Evolutionary conservation across 176 grass and related monocot species (phyloP).

Genomic region (Avena sativa): DNA sequence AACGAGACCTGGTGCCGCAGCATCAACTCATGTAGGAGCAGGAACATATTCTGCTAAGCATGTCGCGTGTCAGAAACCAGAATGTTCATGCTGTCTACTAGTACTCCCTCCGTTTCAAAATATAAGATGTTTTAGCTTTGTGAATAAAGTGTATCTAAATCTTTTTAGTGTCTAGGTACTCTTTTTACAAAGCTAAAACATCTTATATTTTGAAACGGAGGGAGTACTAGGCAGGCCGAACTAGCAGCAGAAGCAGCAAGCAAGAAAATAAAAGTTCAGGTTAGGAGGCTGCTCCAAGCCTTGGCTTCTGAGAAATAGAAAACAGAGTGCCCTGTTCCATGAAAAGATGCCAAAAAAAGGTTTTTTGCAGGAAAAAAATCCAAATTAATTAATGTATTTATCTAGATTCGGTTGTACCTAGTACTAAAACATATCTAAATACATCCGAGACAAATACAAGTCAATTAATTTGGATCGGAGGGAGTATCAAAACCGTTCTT

Average conservation of each 20-base stretch:
- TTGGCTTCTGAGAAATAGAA: background rate
- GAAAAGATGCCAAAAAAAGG: background rate
- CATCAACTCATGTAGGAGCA: slow-evolving; percentile 55
- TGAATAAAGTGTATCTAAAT: too few species aligned
- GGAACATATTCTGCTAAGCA: slow-evolving; percentile 48
- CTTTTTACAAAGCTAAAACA: too few species aligned
- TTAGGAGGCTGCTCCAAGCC: background rate
- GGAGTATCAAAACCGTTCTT: background rate
- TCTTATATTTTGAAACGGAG: too few species aligned
- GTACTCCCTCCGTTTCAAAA: too few species aligned
- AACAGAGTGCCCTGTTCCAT: too few species aligned
- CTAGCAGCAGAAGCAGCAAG: background rate
- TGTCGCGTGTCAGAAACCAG: background rate
- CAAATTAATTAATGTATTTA: too few species aligned
- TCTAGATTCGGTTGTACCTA: too few species aligned
- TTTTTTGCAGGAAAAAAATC: background rate
- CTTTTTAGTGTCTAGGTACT: too few species aligned
- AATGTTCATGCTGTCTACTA: background rate
- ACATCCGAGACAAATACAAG: too few species aligned
- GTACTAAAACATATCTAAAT: too few species aligned
- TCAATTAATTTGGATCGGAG: too few species aligned
- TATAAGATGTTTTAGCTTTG: too few species aligned
- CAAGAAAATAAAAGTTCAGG: background rate
- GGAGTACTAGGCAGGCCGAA: background rate
- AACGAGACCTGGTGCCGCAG: slow-evolving; percentile 58